phyloP scores from a whole-genome alignment of 306 rosid species.

The Fagus crenata region DNA sequence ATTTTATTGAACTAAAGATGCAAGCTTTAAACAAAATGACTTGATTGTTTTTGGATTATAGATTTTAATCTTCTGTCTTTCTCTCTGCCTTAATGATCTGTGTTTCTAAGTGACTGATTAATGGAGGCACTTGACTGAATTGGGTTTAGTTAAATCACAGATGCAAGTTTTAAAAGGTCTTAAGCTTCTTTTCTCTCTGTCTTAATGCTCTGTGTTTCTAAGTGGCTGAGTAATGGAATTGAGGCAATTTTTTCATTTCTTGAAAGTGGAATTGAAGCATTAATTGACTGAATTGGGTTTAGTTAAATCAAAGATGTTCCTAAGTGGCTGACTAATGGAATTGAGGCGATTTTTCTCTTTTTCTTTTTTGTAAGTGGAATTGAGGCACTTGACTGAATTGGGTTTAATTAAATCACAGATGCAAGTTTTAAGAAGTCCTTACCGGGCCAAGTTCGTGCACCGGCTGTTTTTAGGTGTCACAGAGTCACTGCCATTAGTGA shows the following conservation, averaged over 20 bases:
- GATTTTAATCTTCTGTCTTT: neutral
- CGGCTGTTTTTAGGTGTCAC: slow-evolving; percentile 76
- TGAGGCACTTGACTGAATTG: neutral
- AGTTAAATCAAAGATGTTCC: too few relatives aligned
- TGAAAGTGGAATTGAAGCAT: too few relatives aligned
- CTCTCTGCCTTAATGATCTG: neutral
- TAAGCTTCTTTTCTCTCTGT: neutral
- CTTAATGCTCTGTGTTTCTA: too few relatives aligned
- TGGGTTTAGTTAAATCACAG: slow-evolving; percentile 39
- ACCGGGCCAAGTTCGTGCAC: slow-evolving; percentile 64
- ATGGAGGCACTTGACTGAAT: neutral
- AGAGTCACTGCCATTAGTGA: slow-evolving; percentile 69
- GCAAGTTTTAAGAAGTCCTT: slow-evolving; percentile 55
- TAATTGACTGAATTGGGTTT: too few relatives aligned
- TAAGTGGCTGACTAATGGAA: too few relatives aligned
- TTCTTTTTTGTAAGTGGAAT: slow-evolving; percentile 1
- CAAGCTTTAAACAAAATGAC: slow-evolving; percentile 2
- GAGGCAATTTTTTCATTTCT: too few relatives aligned
- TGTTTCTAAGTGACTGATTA: neutral
- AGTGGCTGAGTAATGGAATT: too few relatives aligned
- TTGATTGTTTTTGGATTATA: neutral
- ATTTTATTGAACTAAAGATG: neutral
- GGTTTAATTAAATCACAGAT: slow-evolving; percentile 43
- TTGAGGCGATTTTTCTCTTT: neutral
- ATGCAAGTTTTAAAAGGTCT: slow-evolving; percentile 53